phyloP scores from a whole-genome alignment of 257 asterid species.

The Thymus mandschuricus region DNA sequence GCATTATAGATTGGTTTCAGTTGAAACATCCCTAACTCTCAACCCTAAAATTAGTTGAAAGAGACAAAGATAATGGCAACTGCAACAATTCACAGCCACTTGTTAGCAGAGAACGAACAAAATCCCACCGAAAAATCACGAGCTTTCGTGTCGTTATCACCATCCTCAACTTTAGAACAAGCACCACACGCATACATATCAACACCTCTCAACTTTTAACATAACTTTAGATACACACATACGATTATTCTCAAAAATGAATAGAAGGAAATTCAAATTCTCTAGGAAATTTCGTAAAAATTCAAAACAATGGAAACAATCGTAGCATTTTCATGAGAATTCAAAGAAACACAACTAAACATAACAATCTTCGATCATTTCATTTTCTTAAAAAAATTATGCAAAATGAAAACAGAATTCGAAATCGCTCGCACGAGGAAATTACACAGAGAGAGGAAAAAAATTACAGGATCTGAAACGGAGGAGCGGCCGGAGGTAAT shows the following conservation, averaged over 20 bases:
- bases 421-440: background rate
- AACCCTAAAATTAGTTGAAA: background rate
- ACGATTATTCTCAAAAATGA: background rate
- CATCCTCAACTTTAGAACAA: constrained; percentile 30
- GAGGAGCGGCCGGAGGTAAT: constrained; percentile 90
- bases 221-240: background rate
- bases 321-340: background rate
- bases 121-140: constrained; percentile 22
- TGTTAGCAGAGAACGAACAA: background rate
- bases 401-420: background rate
- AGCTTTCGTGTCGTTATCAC: constrained; percentile 15
- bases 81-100: constrained; percentile 29
- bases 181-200: constrained; percentile 6
- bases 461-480: constrained; percentile 86
- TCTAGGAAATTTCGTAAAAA: background rate
- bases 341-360: constrained; percentile 13
- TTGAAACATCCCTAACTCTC: constrained; percentile 7
- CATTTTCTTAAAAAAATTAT: background rate
- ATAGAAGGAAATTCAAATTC: background rate
- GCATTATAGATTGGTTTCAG: constrained; percentile 5
- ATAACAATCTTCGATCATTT: constrained; percentile 10
- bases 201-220: constrained; percentile 1
- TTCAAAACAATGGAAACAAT: background rate
- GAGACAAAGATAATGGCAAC: constrained; percentile 18
- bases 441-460: background rate